phyloP scores from a whole-genome alignment of 495 filamentous ascomycete genomes.

The Talaromyces liani region DNA sequence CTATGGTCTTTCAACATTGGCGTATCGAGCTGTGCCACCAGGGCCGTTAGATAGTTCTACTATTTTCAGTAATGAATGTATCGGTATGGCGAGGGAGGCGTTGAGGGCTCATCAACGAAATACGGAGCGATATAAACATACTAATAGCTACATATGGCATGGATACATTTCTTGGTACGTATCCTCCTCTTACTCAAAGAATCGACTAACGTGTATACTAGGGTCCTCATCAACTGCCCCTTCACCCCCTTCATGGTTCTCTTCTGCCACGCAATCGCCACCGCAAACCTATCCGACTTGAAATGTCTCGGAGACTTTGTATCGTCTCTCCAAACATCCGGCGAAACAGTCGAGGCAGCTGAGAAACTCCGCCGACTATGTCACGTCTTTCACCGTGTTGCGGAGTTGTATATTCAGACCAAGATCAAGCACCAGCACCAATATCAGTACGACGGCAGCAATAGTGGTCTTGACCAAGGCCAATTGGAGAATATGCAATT shows the following conservation, averaged over 20 bases:
- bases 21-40: conserved; percentile 55
- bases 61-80: conserved; percentile 52
- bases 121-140: conserved; percentile 39
- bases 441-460: neutral
- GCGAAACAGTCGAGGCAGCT: conserved; percentile 46
- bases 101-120: conserved; percentile 46
- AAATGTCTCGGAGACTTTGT: conserved; percentile 48
- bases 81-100: conserved; percentile 49
- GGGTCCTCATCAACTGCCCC: conserved; percentile 57
- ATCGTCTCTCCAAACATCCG: conserved; percentile 44
- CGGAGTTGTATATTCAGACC: conserved; percentile 54
- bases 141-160: conserved; percentile 34
- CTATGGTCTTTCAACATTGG: conserved; percentile 37
- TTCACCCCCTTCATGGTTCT: conserved; percentile 65
- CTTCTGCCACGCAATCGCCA: conserved; percentile 59
- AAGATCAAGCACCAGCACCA: conserved; percentile 28
- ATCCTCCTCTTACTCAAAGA: neutral
- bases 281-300: conserved; percentile 33
- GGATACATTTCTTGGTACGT: conserved; percentile 59
- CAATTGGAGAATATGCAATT: conserved; percentile 11
- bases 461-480: neutral
- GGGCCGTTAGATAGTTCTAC: conserved; percentile 25
- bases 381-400: conserved; percentile 54
- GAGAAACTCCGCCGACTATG: conserved; percentile 53
- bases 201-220: conserved; percentile 15